phyloP scores from a whole-genome alignment of 768 basidiomycete species.

The Tephrocybe sp. region DNA sequence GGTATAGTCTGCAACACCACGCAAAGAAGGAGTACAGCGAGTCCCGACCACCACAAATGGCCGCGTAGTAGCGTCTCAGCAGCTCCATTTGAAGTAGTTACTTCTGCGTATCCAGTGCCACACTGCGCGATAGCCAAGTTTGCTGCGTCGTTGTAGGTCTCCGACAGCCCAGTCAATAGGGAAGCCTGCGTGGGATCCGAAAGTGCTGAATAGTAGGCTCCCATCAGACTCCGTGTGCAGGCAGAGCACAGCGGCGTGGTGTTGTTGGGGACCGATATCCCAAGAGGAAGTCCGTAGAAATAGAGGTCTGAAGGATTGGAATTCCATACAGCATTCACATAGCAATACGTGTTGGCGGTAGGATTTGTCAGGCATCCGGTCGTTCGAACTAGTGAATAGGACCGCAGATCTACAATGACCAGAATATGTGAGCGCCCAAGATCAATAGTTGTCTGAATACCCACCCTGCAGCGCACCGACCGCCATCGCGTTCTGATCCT shows the following conservation, averaged over 20 bases:
- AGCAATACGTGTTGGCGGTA: conserved; percentile 69
- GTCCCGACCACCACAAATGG: conserved; percentile 8
- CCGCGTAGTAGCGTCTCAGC: not conserved
- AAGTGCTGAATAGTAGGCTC: conserved; percentile 48
- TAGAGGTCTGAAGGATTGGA: conserved; percentile 67
- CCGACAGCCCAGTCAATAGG: conserved; percentile 27
- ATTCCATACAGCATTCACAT: conserved; percentile 58
- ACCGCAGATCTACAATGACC: conserved; percentile 49
- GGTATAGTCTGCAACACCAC: conserved; percentile 4
- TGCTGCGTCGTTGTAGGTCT: conserved; percentile 52
- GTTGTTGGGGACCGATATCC: conserved; percentile 48
- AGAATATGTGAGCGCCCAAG: not conserved
- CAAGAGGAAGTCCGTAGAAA: conserved; percentile 70
- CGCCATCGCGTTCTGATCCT: conserved; percentile 49
- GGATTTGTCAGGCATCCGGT: conserved; percentile 62
- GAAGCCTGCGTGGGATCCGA: conserved; percentile 22
- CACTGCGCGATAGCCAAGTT: conserved; percentile 46
- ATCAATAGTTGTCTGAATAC: conserved; percentile 13
- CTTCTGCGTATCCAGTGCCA: conserved; percentile 47
- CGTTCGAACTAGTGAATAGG: conserved; percentile 62
- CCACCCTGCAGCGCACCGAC: conserved; percentile 55
- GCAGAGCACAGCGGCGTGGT: conserved; percentile 57
- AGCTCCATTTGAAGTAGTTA: conserved; percentile 9
- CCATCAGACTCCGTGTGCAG: conserved; percentile 64
- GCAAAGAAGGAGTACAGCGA: conserved; percentile 3